Percentiles rank a stretch among this genome's conserved stretches.
These are phyloP conservation scores for Hemisphaericaspora xylofermentans DNA, from an alignment of 1,139 yeast genomes.

Conservation along the genomic window DNA sequence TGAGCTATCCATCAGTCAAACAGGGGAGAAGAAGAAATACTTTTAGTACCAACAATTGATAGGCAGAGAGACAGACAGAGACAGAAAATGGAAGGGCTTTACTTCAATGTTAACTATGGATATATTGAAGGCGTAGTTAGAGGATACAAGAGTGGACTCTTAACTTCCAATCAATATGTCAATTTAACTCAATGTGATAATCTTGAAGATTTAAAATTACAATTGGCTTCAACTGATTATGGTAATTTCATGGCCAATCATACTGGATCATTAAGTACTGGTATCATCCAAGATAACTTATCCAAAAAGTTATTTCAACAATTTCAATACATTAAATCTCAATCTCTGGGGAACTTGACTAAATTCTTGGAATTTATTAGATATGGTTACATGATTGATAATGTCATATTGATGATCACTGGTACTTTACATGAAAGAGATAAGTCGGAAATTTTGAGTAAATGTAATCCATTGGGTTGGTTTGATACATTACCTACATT, in stretches of 20 bases:
- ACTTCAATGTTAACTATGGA: conserved; percentile 84
- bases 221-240: conserved; percentile 92
- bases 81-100: conserved; percentile 25
- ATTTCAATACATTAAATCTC: conserved; percentile 80
- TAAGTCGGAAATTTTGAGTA: conserved; percentile 75
- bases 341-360: conserved; percentile 76
- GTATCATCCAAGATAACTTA: conserved; percentile 77
- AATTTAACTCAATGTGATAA: conserved; percentile 95
- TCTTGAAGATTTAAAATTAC: conserved; percentile 89
- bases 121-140: conserved; percentile 92
- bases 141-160: conserved; percentile 85
- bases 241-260: conserved; percentile 86
- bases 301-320: conserved; percentile 75
- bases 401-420: conserved; percentile 91
- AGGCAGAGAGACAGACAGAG: background rate
- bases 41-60: background rate
- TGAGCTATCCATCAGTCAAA: too few species aligned
- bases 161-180: conserved; percentile 76
- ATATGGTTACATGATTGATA: conserved; percentile 98
- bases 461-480: conserved; percentile 98
- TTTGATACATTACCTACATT: conserved; percentile 96
- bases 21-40: too few species aligned
- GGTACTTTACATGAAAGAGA: conserved; percentile 97
- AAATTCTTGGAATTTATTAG: conserved; percentile 88
- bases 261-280: conserved; percentile 78